A percentile compares a stretch with the other conserved stretches of the same genome.
These are phyloP conservation scores for Rhypophila decipiens DNA, from an alignment of 495 filamentous ascomycete species.

Conservation along the genomic window DNA sequence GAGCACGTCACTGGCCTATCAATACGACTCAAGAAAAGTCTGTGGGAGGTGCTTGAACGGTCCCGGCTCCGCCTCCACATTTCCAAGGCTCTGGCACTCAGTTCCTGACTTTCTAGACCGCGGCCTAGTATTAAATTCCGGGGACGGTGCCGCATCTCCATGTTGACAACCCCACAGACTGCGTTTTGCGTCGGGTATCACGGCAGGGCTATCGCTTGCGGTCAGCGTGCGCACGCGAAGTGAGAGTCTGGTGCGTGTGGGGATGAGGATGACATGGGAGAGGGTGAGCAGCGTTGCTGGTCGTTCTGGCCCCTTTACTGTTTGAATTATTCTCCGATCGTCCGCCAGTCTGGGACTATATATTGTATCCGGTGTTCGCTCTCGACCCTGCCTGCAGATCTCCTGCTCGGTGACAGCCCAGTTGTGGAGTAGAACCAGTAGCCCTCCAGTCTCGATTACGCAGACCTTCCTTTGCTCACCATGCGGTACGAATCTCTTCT, in stretches of 20 bases:
- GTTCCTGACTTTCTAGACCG: conserved; percentile 6
- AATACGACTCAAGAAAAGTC: no score
- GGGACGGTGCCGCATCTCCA: conserved; percentile 16
- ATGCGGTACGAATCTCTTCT: conserved; percentile 13
- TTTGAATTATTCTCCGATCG: not conserved
- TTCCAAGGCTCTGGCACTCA: conserved; percentile 10
- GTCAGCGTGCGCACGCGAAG: not conserved
- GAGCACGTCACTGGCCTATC: no score
- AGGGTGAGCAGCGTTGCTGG: not conserved
- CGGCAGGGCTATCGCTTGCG: not conserved
- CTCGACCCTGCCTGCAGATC: not conserved
- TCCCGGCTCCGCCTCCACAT: conserved; percentile 13
- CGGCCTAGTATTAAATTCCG: conserved; percentile 16
- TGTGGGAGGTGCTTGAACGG: conserved; percentile 3
- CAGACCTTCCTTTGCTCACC: conserved; percentile 1
- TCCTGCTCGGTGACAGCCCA: not conserved
- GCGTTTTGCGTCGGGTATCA: not conserved
- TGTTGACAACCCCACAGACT: conserved; percentile 6
- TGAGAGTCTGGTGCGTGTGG: not conserved
- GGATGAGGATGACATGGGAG: not conserved
- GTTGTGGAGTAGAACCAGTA: not conserved
- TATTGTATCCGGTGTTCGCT: not conserved
- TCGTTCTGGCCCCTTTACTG: no score
- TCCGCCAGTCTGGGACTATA: not conserved
- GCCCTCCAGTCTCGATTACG: not conserved